phyloP scores from a whole-genome alignment of 2,329 filamentous ascomycete genomes.

The Simplicillium aogashimaense region DNA sequence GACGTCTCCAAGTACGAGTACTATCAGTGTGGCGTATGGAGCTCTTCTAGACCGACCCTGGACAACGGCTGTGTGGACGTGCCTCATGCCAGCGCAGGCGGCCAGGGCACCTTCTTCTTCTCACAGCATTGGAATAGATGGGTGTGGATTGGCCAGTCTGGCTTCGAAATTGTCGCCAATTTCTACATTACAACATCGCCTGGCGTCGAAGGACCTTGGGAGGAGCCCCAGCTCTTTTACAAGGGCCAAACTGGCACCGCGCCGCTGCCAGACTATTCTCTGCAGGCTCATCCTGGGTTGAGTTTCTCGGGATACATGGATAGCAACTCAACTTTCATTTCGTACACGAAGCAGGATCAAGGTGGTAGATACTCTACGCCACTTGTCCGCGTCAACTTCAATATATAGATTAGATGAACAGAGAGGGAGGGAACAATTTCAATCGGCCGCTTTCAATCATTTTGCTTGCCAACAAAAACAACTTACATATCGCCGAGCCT shows the following conservation, averaged over 20 bases:
- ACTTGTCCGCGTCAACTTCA: background rate
- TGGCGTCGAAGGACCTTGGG: background rate
- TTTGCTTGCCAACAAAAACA: too few relatives aligned
- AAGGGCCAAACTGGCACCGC: background rate
- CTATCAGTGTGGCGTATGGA: background rate
- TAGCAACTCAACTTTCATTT: background rate
- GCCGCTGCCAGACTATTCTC: background rate
- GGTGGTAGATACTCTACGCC: background rate
- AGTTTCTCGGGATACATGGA: background rate
- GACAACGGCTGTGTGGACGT: background rate
- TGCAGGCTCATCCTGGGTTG: slow-evolving; percentile 1
- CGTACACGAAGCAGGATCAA: background rate
- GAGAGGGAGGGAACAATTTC: too few relatives aligned
- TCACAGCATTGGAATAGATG: background rate
- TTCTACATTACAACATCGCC: background rate
- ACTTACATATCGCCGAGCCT: too few relatives aligned
- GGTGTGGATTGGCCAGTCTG: background rate
- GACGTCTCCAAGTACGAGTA: background rate
- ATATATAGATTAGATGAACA: too few relatives aligned
- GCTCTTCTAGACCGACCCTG: background rate
- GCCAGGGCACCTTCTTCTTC: background rate
- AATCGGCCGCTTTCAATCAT: too few relatives aligned
- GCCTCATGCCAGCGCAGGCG: background rate
- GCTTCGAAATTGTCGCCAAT: background rate
- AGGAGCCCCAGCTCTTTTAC: background rate